Evolutionary conservation across 2,329 filamentous ascomycete species (phyloP), one percentile per base, ranked within the genome.

Genomic region (Mycosphaerella sp.): DNA sequence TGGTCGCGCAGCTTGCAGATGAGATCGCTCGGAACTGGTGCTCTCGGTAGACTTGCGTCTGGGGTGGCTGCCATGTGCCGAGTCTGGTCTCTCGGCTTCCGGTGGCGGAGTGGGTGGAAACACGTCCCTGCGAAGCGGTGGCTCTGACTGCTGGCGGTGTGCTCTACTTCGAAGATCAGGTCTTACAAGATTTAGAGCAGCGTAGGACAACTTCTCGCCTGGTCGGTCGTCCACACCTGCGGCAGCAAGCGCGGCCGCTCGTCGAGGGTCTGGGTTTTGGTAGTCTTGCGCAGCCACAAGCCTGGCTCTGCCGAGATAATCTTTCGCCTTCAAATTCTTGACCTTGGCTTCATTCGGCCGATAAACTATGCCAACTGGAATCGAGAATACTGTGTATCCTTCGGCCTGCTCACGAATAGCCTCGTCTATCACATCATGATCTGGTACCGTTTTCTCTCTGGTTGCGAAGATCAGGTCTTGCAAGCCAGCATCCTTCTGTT

Each of bases 101-200:
- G 93, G 93, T 6, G 93, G 93, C 36, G 93, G 93, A n/a, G 93
- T 97, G n/a, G 93, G 93, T 14, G 93, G 93, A 73, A 97, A 96
- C 56, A 91, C 80, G 62, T 87, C 87, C 62, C 89, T 83, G 66
- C 80, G 81, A 58, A 82, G 75, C 0, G 88, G 87, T 7, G 89
- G 88, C 65, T 93, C 89, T 14, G 87, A 93, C 65, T 93, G 88
- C 63, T 94, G 88, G 64, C 86, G 80, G 58, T 73, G 72, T 9
- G 45, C 49, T 57, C 87, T 82, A 64, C 86, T 91, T 60, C 80
- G 79, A 30, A 97, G 75, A 44, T 86, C 87, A 28, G 88, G 85
- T 67, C 93, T 93, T 55, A 97, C 91, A 7, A 97, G 81, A 62
- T 97, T 95, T 35, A 89, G 89, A 4, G 91, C 91, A 21, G 88